A percentile compares a stretch with the other conserved stretches of the same genome.
phyloP scores from a whole-genome alignment of 495 filamentous ascomycete genomes.

The Neurospora sp. region DNA sequence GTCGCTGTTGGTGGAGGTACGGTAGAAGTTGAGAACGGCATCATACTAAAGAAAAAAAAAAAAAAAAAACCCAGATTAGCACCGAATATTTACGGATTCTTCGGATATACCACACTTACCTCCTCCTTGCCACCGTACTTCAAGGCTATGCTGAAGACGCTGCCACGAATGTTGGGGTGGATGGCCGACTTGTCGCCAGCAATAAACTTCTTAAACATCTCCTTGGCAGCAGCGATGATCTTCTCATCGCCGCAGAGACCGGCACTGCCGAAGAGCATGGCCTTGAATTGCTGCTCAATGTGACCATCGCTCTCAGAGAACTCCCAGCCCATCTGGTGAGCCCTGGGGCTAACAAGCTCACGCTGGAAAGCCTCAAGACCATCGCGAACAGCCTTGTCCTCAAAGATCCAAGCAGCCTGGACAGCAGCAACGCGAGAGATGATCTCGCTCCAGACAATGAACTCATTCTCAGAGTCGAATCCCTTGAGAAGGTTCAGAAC shows the following conservation, averaged over 20 bases:
- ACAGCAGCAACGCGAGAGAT: conserved; percentile 63
- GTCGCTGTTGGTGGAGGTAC: conserved; percentile 75
- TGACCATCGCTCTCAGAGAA: conserved; percentile 78
- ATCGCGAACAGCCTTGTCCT: conserved; percentile 59
- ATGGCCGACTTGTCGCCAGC: conserved; percentile 57
- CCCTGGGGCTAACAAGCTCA: conserved; percentile 61
- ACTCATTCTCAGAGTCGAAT: conserved; percentile 75
- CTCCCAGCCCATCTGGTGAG: conserved; percentile 78
- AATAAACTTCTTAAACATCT: conserved; percentile 64
- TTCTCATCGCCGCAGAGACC: conserved; percentile 55
- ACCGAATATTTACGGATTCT: background rate
- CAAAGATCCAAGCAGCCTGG: conserved; percentile 80
- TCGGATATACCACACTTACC: conserved; percentile 25
- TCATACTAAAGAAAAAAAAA: conserved; percentile 47
- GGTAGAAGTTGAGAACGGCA: conserved; percentile 69
- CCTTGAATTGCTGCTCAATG: conserved; percentile 79
- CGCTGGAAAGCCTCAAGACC: conserved; percentile 75
- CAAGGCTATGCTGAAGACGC: conserved; percentile 61
- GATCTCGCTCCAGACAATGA: conserved; percentile 92
- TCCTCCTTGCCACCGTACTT: conserved; percentile 64
- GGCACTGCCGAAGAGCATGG: conserved; percentile 55
- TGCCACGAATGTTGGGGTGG: conserved; percentile 61
- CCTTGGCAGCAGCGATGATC: conserved; percentile 52
- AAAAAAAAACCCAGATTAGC: background rate
- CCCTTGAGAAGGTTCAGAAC: conserved; percentile 75